Percentiles rank a stretch among this genome's conserved stretches.
Conservation (phyloP, 352 stramenopile species). For the Globisporangium lucens region DNA sequence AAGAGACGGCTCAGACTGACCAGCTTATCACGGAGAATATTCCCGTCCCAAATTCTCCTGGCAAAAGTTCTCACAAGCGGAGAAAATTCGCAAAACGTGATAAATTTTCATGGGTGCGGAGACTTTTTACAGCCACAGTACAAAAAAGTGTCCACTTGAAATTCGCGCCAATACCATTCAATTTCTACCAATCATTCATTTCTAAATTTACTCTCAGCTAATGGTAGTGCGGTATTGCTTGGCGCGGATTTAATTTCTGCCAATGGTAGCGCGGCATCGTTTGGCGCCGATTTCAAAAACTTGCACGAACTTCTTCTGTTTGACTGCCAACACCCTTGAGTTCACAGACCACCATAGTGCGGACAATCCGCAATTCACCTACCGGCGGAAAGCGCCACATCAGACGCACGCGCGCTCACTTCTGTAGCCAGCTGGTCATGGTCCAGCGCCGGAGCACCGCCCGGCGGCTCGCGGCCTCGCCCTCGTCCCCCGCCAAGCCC, state of each 20-base stretch:
- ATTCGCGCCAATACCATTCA: constrained; percentile 2
- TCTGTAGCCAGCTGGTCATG: background rate
- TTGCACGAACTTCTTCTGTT: background rate
- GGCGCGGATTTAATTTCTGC: too few species aligned
- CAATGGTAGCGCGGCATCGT: background rate
- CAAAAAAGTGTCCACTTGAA: constrained; percentile 6
- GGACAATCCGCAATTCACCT: background rate
- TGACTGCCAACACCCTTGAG: background rate
- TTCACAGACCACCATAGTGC: background rate
- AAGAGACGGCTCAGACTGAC: too few species aligned
- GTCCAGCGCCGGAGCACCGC: constrained; percentile 13
- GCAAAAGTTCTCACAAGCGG: too few species aligned
- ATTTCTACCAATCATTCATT: constrained; percentile 2
- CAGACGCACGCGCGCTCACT: background rate
- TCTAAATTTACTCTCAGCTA: background rate
- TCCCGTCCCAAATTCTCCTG: too few species aligned
- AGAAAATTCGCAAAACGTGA: too few species aligned
- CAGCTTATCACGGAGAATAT: too few species aligned
- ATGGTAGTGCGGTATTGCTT: too few species aligned
- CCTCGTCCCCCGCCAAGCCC: constrained; percentile 1
- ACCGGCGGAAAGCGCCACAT: background rate
- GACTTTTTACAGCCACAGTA: too few species aligned
- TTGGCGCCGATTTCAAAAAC: constrained; percentile 10
- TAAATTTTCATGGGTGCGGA: too few species aligned
- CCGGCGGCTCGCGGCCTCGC: constrained; percentile 8